These are phyloP conservation scores for Danielia oregonensis DNA, from an alignment of 805 yeast species.

Conservation along the genomic window DNA sequence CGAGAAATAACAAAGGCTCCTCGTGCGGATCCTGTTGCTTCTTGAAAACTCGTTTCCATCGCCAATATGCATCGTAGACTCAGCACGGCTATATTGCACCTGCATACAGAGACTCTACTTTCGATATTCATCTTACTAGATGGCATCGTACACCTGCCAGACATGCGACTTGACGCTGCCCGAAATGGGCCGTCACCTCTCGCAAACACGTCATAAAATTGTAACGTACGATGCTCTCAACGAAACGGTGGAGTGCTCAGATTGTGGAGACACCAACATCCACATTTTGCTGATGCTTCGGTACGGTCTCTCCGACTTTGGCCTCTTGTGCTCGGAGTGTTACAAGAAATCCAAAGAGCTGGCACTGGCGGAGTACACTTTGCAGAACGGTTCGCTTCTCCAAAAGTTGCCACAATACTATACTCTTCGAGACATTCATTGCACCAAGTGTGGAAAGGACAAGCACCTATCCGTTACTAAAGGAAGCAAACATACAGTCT, in stretches of 20 bases:
- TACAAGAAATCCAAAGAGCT: slow-evolving; percentile 37
- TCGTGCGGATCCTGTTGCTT: no score
- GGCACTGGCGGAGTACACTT: slow-evolving; percentile 47
- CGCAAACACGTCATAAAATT: slow-evolving; percentile 49
- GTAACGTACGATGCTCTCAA: slow-evolving; percentile 26
- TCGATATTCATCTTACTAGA: no score
- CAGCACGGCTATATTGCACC: no score
- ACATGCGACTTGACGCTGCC: slow-evolving; percentile 39
- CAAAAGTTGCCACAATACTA: slow-evolving; percentile 44
- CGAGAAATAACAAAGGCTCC: no score
- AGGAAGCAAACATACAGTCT: slow-evolving; percentile 22
- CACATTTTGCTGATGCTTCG: slow-evolving; percentile 50
- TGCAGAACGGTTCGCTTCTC: slow-evolving; percentile 55
- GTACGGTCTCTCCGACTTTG: slow-evolving; percentile 54
- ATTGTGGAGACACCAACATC: slow-evolving; percentile 50
- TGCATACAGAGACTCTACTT: no score
- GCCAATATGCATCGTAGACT: no score
- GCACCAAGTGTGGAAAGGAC: slow-evolving; percentile 43
- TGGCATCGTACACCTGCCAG: slow-evolving; percentile 41
- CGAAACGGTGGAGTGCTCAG: slow-evolving; percentile 52
- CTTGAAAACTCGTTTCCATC: no score
- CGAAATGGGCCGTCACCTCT: slow-evolving; percentile 51
- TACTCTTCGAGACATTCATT: slow-evolving; percentile 48
- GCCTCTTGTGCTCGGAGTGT: slow-evolving; percentile 46
- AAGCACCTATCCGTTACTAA: slow-evolving; percentile 34